phyloP scores from a whole-genome alignment of 192 early-diverging fungal genomes.

The Dimargaris verticillata region DNA sequence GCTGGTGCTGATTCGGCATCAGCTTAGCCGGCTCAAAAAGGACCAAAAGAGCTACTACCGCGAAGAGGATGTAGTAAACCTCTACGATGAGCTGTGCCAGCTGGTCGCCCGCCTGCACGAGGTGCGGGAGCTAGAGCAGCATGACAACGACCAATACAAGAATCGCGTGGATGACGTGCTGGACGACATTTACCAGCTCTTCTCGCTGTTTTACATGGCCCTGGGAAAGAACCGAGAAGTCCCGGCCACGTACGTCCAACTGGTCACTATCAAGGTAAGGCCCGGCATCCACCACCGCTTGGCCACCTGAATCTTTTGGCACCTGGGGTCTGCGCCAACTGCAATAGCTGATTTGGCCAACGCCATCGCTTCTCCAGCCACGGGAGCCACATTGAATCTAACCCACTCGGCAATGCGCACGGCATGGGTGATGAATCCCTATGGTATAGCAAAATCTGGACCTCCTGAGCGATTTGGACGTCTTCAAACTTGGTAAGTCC shows the following conservation, averaged over 20 bases:
- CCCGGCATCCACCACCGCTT: too few relatives aligned
- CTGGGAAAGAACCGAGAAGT: conserved; percentile 59
- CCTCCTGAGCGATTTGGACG: conserved; percentile 36
- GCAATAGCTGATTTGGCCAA: too few relatives aligned
- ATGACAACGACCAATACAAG: conserved; percentile 31
- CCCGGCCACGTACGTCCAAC: conserved; percentile 58
- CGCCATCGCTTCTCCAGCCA: too few relatives aligned
- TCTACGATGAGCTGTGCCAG: conserved; percentile 42
- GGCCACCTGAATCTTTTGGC: too few relatives aligned
- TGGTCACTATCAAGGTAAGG: conserved; percentile 53
- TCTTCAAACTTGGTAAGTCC: conserved; percentile 38
- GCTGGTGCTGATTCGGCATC: conserved; percentile 49
- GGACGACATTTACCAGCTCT: conserved; percentile 58
- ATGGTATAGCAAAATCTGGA: conserved; percentile 39
- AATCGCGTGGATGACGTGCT: conserved; percentile 50
- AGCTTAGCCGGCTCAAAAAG: conserved; percentile 54
- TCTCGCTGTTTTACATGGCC: conserved; percentile 61
- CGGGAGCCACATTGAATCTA: too few relatives aligned
- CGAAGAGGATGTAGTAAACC: conserved; percentile 36
- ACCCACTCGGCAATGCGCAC: too few relatives aligned
- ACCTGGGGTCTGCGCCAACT: too few relatives aligned
- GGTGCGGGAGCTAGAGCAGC: conserved; percentile 28
- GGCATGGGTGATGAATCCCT: too few relatives aligned
- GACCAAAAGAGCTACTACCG: conserved; percentile 51
- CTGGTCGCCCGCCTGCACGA: conserved; percentile 28